phyloP scores from a whole-genome alignment of 768 basidiomycete genomes.

The Termitomyces sp. region DNA sequence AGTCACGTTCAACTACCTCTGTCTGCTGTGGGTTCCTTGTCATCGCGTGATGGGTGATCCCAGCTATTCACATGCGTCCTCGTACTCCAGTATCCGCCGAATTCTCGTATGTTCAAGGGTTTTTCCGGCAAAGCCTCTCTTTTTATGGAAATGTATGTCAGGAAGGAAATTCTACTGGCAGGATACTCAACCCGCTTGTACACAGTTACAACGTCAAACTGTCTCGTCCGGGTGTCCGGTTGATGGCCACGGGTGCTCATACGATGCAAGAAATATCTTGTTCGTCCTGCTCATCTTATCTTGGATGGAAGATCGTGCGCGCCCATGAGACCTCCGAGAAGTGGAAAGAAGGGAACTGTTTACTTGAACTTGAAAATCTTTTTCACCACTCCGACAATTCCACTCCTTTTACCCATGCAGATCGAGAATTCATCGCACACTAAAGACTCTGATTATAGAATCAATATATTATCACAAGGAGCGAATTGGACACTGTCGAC shows the following conservation, averaged over 20 bases:
- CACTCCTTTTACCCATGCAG: slow-evolving; percentile 11
- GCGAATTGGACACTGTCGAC: background rate
- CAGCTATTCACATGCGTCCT: background rate
- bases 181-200: background rate
- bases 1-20: slow-evolving; percentile 34
- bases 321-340: slow-evolving; percentile 50
- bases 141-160: slow-evolving; percentile 47
- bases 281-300: slow-evolving; percentile 39
- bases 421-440: slow-evolving; percentile 27
- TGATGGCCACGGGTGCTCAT: slow-evolving; percentile 61
- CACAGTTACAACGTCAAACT: slow-evolving; percentile 42
- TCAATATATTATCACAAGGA: background rate
- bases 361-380: slow-evolving; percentile 55
- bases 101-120: slow-evolving; percentile 45
- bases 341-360: slow-evolving; percentile 57
- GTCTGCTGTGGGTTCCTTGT: slow-evolving; percentile 28
- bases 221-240: slow-evolving; percentile 40
- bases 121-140: slow-evolving; percentile 55
- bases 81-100: slow-evolving; percentile 31
- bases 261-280: slow-evolving; percentile 55
- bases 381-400: slow-evolving; percentile 17
- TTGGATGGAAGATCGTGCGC: slow-evolving; percentile 61
- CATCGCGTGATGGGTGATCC: background rate
- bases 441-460: slow-evolving; percentile 24
- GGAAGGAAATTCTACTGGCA: background rate